Evolutionary conservation across 345 rosid genomes (phyloP), one percentile per base, ranked within the genome.

Genomic region (Salix exigua): DNA sequence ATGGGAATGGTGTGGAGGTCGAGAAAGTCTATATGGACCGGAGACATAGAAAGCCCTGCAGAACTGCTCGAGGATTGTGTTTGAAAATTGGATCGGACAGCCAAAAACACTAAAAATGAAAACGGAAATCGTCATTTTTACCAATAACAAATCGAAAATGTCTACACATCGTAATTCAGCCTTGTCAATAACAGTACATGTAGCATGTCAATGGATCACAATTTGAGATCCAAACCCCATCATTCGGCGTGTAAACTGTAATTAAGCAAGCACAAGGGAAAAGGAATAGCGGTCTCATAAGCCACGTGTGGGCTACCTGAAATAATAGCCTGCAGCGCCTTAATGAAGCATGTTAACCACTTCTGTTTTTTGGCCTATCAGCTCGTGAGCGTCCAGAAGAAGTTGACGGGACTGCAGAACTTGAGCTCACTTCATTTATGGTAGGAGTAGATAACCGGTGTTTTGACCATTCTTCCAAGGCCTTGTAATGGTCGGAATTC

Each of bases 401-500:
- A 66, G 7, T 61, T n/a, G 55, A 53, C 7, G 12, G 37, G 12
- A 26, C 13, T 63, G 35, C 67, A 44, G 70, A 77, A 68, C 72
- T 48, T 38, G 33, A 58, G 55, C 66, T 60, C 64, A 46, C 31
- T 35, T 64, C 51, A 16, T 81, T 74, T 65, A 78, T 82, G 62
- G 18, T 68, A 3, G 82, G 74, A 71, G 79, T 73, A 74, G 89
- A 82, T 40, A 89, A 14, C 68, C 88, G 81, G 77, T 61, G 82
- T 68, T 76, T 81, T 0, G 96, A 88, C 96, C 93, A 91, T 75
- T 87, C 93, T 82, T 91, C 89, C 73, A 91, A 73, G 35, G 90
- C 80, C 46, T 68, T 55, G 72, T 68, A 78, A 31, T 91, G 96
- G 12, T 85, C 87, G 46, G 83, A 33, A 73, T 91, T 91, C 91